Percentiles rank a stretch among this genome's conserved stretches.
Conservation (phyloP, 148 eudicot genomes). For the Camellia lanceoleosa region DNA sequence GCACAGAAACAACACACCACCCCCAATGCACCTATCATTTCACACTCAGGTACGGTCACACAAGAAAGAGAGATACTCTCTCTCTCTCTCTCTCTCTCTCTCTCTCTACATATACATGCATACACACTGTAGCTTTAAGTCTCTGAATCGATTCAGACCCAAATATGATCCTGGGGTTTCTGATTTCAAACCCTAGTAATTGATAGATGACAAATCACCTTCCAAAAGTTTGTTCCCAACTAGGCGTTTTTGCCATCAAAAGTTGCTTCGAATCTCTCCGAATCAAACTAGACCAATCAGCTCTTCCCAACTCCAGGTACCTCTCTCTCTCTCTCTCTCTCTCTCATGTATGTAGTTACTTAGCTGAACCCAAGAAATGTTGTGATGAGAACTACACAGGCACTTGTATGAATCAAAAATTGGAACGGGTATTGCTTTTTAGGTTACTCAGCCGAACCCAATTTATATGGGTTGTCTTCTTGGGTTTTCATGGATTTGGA, state of each 20-base stretch:
- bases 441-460: background rate
- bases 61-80: background rate
- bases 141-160: background rate
- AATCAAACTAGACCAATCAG: background rate
- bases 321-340: background rate
- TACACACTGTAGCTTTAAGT: background rate
- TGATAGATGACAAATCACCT: constrained; percentile 1
- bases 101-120: background rate
- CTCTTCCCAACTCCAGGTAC: background rate
- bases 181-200: background rate
- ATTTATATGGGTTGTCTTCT: background rate
- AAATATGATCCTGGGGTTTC: background rate
- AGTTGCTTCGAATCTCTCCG: constrained; percentile 6
- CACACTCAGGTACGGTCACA: background rate
- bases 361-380: too few relatives aligned
- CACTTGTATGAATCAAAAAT: background rate
- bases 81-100: background rate
- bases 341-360: background rate
- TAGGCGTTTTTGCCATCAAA: background rate
- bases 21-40: background rate
- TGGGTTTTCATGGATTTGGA: background rate
- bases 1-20: background rate
- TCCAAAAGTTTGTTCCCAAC: background rate
- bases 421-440: background rate
- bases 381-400: too few relatives aligned